phyloP scores from a whole-genome alignment of 1,139 yeast genomes.

The Pichia sp. region DNA sequence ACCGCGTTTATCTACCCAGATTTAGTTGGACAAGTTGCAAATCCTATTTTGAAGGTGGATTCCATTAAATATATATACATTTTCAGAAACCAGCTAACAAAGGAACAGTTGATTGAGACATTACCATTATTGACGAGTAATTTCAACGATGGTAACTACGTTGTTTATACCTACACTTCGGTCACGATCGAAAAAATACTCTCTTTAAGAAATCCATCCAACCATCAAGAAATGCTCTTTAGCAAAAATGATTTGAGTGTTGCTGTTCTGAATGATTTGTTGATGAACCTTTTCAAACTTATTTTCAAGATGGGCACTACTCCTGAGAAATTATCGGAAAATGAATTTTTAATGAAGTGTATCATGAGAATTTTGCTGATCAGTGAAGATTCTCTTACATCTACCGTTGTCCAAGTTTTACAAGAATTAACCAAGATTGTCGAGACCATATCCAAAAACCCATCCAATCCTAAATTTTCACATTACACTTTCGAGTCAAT shows the following conservation, averaged over 20 bases:
- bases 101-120: constrained; percentile 72
- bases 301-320: constrained; percentile 55
- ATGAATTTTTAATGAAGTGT: constrained; percentile 87
- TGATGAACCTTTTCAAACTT: constrained; percentile 62
- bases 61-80: constrained; percentile 87
- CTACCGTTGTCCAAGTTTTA: constrained; percentile 46
- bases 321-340: constrained; percentile 92
- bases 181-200: constrained; percentile 86
- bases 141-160: constrained; percentile 61
- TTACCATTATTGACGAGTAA: constrained; percentile 77
- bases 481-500: constrained; percentile 89
- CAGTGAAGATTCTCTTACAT: constrained; percentile 56
- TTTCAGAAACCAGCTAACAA: constrained; percentile 89
- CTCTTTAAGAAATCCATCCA: constrained; percentile 55
- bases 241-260: constrained; percentile 63
- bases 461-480: constrained; percentile 90
- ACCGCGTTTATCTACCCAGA: constrained; percentile 77
- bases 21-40: constrained; percentile 48
- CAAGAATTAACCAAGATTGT: constrained; percentile 68
- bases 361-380: constrained; percentile 79
- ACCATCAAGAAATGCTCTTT: constrained; percentile 53
- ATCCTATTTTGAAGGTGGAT: constrained; percentile 81
- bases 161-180: constrained; percentile 89
- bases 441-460: constrained; percentile 73
- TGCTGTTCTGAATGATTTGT: constrained; percentile 48